Conservation (phyloP, 257 asterid species). For the Cordia subcordata region DNA sequence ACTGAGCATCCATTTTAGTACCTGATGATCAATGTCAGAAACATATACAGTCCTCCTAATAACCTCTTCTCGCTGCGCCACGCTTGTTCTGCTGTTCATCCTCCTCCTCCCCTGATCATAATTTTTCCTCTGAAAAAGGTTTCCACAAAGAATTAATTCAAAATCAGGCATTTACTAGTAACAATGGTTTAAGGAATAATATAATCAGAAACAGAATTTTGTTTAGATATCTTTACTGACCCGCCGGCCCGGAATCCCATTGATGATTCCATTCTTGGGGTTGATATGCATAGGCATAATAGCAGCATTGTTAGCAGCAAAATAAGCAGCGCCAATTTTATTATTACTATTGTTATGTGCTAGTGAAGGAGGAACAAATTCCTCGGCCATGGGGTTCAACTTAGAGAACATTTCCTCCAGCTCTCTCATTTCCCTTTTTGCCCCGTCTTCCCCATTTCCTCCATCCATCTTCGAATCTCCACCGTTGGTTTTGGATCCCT, state of each 20-base stretch:
- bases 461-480: constrained; percentile 5
- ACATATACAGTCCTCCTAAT: constrained; percentile 59
- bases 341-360: background rate
- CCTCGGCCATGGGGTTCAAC: constrained; percentile 71
- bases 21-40: constrained; percentile 67
- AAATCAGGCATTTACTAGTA: background rate
- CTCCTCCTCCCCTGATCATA: constrained; percentile 31
- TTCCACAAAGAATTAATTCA: background rate
- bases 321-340: background rate
- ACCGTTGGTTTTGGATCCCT: background rate
- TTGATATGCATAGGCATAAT: constrained; percentile 2
- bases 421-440: constrained; percentile 64
- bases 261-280: background rate
- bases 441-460: background rate
- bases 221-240: background rate
- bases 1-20: background rate
- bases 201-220: too few relatives aligned
- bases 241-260: background rate
- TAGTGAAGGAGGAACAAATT: constrained; percentile 63
- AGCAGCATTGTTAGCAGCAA: background rate
- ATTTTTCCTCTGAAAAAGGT: constrained; percentile 31
- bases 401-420: constrained; percentile 65
- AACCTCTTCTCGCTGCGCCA: constrained; percentile 54
- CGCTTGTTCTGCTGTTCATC: constrained; percentile 40
- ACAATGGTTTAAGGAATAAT: too few relatives aligned